A percentile compares a stretch with the other conserved stretches of the same genome.
Evolutionary conservation across 805 yeast species (phyloP).

Genomic region (Kluyveromyces wickerhamii): DNA sequence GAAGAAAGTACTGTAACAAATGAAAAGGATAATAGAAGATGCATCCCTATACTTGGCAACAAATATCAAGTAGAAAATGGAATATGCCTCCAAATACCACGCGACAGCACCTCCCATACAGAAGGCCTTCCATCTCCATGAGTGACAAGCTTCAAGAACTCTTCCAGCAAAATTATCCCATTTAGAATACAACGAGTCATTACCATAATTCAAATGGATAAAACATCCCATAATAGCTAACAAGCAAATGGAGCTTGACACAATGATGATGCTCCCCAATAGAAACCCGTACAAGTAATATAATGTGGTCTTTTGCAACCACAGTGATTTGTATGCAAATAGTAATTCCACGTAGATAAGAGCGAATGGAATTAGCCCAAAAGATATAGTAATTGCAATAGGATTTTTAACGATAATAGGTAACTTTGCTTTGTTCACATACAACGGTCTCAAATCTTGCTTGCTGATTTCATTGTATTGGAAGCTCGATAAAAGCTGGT

Average conservation of each 20-base stretch:
- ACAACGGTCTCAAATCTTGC: neutral
- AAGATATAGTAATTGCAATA: conserved; percentile 28
- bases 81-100: conserved; percentile 58
- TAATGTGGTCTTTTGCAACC: conserved; percentile 73
- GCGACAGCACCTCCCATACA: conserved; percentile 64
- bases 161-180: neutral
- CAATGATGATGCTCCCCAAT: conserved; percentile 48
- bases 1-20: conserved; percentile 62
- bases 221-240: conserved; percentile 65
- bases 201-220: conserved; percentile 43
- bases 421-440: neutral
- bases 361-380: conserved; percentile 73
- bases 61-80: conserved; percentile 55
- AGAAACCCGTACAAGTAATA: conserved; percentile 78
- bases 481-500: neutral
- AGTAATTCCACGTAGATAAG: conserved; percentile 73
- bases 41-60: conserved; percentile 57
- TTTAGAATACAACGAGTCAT: neutral
- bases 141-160: conserved; percentile 5
- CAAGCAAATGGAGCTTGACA: conserved; percentile 59
- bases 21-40: conserved; percentile 58
- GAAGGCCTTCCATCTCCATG: conserved; percentile 85
- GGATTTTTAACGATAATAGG: conserved; percentile 8
- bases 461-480: neutral
- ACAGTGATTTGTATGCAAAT: conserved; percentile 64